Percentiles rank a stretch among this genome's conserved stretches.
phyloP scores from a whole-genome alignment of 306 rosid genomes.

The Citrullus mucosospermus region DNA sequence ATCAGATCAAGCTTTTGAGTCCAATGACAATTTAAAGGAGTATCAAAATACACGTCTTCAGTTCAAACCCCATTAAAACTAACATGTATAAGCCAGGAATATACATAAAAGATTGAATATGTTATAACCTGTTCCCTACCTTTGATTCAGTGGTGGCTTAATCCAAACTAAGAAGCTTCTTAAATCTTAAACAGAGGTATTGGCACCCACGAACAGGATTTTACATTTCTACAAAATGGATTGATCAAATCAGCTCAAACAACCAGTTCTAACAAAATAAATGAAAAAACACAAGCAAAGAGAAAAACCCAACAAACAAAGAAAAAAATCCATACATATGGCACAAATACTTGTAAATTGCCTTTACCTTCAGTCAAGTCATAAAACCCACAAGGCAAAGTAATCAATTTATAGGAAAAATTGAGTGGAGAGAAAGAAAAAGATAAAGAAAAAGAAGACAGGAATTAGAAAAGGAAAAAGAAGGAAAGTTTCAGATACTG shows the following conservation, averaged over 20 bases:
- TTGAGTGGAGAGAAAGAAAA: not conserved
- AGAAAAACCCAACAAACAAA: not conserved
- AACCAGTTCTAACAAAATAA: not conserved
- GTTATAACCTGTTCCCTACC: not conserved
- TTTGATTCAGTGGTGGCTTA: not conserved
- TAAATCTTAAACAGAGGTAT: not conserved
- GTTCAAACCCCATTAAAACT: not conserved
- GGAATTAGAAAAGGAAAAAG: not conserved
- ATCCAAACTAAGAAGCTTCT: not conserved
- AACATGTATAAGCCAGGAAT: not conserved
- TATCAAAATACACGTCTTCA: not conserved
- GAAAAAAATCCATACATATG: not conserved
- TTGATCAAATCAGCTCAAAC: not conserved
- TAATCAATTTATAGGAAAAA: not conserved
- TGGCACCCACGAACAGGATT: not conserved
- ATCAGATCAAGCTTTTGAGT: not conserved
- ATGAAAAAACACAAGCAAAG: not conserved
- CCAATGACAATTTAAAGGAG: not conserved
- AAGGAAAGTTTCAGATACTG: not conserved
- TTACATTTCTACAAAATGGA: not conserved
- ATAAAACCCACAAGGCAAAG: not conserved
- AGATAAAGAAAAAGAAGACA: not conserved
- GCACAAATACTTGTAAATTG: not conserved
- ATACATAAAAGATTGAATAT: not conserved
- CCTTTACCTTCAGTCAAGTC: not conserved